Evolutionary conservation across 768 basidiomycete species (phyloP), one percentile per base, ranked within the genome.

Genomic region (Leccinum obscurum): DNA sequence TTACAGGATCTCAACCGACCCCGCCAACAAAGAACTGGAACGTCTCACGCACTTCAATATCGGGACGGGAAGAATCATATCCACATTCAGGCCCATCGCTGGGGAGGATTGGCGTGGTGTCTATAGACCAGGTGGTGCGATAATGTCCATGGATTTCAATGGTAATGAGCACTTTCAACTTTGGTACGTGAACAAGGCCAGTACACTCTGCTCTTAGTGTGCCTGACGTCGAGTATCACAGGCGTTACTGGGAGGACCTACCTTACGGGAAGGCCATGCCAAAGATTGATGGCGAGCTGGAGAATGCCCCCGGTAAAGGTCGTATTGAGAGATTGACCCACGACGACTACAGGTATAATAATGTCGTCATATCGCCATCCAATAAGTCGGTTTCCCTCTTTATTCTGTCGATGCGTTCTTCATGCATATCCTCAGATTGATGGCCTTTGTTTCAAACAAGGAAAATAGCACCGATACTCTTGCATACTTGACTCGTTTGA

Each of bases 191-290:
- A 26, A 8, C 17, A 15, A 24, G 14, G 22, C 39, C 34, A 26
- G 15, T 22, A n/a, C 13, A 4, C 46, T 28, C 22, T 24, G 22
- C 46, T 32, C 10, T n/a, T 20, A 32, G 44, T 26, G 24, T 39
- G 34, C 3, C 51, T 62, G 30, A 58, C 10, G 5, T 56, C 20
- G 15, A 26, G 14, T 20, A 17, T 54, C 52, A 22, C 20, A 77
- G 76, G 76, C 78, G 79, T 34, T 77, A 78, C 64, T 80, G 79
- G 79, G 78, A 79, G 53, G 75, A 80, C 34, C 37, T 61, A 15
- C 57, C 68, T 37, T 67, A 66, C 17, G 61, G 69, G 8, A 62
- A 57, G 7, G 61, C 62, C 20, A 54, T 79, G 28, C 77, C 75
- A 15, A 67, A 56, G n/a, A 72, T 79, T 32, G 72, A 76, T 34